These are phyloP conservation scores for Penicillium sp. DNA, from an alignment of 2,329 filamentous ascomycete genomes.

Conservation along the genomic window DNA sequence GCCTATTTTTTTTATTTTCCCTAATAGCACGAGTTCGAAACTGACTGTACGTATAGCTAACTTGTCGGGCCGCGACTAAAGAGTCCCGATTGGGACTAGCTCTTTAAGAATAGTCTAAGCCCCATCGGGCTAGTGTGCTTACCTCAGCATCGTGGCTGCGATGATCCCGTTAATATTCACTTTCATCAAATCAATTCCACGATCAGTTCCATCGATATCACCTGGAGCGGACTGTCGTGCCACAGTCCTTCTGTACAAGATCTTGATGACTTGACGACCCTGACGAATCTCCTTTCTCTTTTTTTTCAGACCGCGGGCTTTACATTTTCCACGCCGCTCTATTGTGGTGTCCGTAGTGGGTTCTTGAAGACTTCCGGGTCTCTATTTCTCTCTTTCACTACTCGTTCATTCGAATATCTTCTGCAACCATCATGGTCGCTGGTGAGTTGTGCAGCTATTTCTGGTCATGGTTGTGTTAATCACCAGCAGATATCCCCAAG, in stretches of 20 bases:
- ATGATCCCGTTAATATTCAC: conserved; percentile 10
- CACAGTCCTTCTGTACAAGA: conserved; percentile 11
- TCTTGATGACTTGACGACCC: conserved; percentile 40
- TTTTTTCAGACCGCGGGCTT: conserved; percentile 20
- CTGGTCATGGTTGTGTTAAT: background rate
- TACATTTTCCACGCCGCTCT: conserved; percentile 1
- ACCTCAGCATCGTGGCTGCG: conserved; percentile 16
- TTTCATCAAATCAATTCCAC: conserved; percentile 4
- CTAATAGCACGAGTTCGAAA: too few species aligned
- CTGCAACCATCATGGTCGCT: conserved; percentile 10
- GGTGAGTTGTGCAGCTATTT: conserved; percentile 11
- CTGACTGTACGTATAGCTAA: too few species aligned
- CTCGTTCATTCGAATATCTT: background rate
- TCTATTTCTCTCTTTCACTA: conserved; percentile 5
- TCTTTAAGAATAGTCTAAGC: too few species aligned
- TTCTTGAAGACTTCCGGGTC: conserved; percentile 1
- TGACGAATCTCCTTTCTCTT: conserved; percentile 38
- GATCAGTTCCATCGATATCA: conserved; percentile 6
- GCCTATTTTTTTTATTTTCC: too few species aligned
- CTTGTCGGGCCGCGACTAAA: too few species aligned
- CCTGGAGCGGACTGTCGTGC: conserved; percentile 9
- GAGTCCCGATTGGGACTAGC: too few species aligned
- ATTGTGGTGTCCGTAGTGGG: conserved; percentile 1
- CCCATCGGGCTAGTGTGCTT: conserved; percentile 14
- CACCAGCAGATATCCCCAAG: conserved; percentile 39